A percentile compares a stretch with the other conserved stretches of the same genome.
Evolutionary conservation across 2,329 filamentous ascomycete genomes (phyloP).

Genomic region (Penicillium crustosum): DNA sequence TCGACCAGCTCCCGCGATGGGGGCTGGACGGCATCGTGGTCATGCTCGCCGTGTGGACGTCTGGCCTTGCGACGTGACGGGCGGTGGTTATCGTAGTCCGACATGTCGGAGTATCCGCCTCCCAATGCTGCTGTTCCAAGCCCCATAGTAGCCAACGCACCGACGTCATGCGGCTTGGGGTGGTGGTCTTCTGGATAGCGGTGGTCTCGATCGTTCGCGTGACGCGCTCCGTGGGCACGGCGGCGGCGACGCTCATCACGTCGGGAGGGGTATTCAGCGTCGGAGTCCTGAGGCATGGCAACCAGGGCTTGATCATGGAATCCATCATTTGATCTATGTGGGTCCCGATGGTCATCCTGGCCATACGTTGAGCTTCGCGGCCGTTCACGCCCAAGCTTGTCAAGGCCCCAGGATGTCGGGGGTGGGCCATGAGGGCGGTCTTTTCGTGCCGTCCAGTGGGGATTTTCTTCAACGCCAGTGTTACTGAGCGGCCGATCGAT

Average conservation of each 20-base stretch:
- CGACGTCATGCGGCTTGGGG: conserved; percentile 17
- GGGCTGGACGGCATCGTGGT: conserved; percentile 15
- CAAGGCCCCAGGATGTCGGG: conserved; percentile 39
- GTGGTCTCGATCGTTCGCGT: conserved; percentile 20
- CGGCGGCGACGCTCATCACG: conserved; percentile 47
- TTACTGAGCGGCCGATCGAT: conserved; percentile 42
- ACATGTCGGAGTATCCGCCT: conserved; percentile 37
- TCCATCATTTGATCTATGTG: conserved; percentile 35
- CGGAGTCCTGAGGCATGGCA: conserved; percentile 50
- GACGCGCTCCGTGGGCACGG: conserved; percentile 31
- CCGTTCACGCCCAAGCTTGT: conserved; percentile 35
- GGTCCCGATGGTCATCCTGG: conserved; percentile 38
- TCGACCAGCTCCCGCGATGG: conserved; percentile 18
- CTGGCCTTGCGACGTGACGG: conserved; percentile 23
- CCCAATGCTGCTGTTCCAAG: conserved; percentile 40
- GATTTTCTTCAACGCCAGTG: conserved; percentile 38
- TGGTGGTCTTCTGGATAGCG: conserved; percentile 24
- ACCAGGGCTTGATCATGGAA: conserved; percentile 47
- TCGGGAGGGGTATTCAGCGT: conserved; percentile 44
- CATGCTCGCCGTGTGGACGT: conserved; percentile 22
- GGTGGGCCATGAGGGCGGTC: conserved; percentile 40
- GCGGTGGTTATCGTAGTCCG: conserved; percentile 28
- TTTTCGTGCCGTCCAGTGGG: conserved; percentile 27
- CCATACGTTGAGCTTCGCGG: conserved; percentile 26
- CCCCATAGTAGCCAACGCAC: conserved; percentile 25